phyloP scores from a whole-genome alignment of 495 filamentous ascomycete genomes.

The Evernia prunastri region DNA sequence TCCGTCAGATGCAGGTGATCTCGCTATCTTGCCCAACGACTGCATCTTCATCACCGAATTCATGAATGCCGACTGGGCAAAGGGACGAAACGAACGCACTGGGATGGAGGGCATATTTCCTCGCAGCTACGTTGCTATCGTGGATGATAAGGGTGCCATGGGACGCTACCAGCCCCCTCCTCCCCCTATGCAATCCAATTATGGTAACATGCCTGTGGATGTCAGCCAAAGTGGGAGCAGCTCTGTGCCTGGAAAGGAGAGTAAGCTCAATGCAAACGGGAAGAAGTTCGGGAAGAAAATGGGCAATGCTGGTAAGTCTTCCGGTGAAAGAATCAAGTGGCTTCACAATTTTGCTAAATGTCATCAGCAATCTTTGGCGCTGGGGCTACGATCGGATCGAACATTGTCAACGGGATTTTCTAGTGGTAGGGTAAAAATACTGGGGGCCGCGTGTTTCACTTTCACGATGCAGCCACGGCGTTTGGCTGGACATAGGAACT shows the following conservation, averaged over 20 bases:
- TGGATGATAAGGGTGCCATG: slow-evolving; percentile 37
- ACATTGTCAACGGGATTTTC: slow-evolving; percentile 90
- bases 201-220: slow-evolving; percentile 49
- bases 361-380: slow-evolving; percentile 63
- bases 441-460: not conserved
- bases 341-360: slow-evolving; percentile 19
- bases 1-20: slow-evolving; percentile 70
- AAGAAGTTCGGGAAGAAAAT: slow-evolving; percentile 55
- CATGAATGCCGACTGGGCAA: slow-evolving; percentile 86
- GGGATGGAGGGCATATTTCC: slow-evolving; percentile 88
- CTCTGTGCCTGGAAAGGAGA: slow-evolving; percentile 26
- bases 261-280: slow-evolving; percentile 48
- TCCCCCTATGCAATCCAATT: slow-evolving; percentile 37
- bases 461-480: slow-evolving; percentile 5
- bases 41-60: slow-evolving; percentile 73
- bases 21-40: slow-evolving; percentile 69
- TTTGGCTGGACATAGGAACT: slow-evolving; percentile 13
- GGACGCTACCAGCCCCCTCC: slow-evolving; percentile 17
- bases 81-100: slow-evolving; percentile 71
- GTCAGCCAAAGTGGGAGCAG: slow-evolving; percentile 43
- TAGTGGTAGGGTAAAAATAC: slow-evolving; percentile 35
- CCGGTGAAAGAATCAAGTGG: slow-evolving; percentile 7
- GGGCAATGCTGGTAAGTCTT: slow-evolving; percentile 47
- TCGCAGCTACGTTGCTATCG: slow-evolving; percentile 69
- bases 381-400: slow-evolving; percentile 83